These are phyloP conservation scores for Solanum stenotomum DNA, from an alignment of 257 asterid genomes.

Conservation along the genomic window DNA sequence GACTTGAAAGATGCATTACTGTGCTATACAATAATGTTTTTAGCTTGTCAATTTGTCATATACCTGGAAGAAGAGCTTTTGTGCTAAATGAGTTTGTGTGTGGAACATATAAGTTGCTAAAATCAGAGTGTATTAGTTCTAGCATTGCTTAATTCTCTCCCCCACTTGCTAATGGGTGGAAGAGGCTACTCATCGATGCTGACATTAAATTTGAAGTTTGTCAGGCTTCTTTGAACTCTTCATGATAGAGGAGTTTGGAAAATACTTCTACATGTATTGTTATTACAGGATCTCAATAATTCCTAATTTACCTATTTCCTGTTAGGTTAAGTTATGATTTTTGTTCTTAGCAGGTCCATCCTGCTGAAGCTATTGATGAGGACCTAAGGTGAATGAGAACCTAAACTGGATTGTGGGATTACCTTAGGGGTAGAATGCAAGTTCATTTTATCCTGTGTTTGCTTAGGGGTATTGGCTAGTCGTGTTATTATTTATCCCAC, in stretches of 20 bases:
- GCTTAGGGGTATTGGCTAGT: background rate
- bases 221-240: slow-evolving; percentile 32
- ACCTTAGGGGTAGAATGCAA: background rate
- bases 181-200: slow-evolving; percentile 19
- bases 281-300: background rate
- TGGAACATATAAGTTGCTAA: background rate
- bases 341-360: background rate
- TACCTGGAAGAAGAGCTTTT: background rate
- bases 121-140: background rate
- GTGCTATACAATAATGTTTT: background rate
- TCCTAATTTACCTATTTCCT: background rate
- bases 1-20: background rate
- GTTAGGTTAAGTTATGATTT: background rate
- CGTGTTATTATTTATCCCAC: background rate
- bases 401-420: background rate
- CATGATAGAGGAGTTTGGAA: slow-evolving; percentile 46
- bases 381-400: background rate
- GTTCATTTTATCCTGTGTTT: background rate
- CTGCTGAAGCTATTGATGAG: too few species aligned
- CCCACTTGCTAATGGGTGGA: slow-evolving; percentile 11
- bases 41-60: background rate
- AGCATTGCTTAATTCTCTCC: slow-evolving; percentile 12
- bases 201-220: slow-evolving; percentile 16
- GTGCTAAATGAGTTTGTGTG: background rate
- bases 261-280: slow-evolving; percentile 12